Evolutionary conservation across 352 stramenopile genomes (phyloP), one percentile per base, ranked within the genome.

Genomic region (Phytophthora pisi): DNA sequence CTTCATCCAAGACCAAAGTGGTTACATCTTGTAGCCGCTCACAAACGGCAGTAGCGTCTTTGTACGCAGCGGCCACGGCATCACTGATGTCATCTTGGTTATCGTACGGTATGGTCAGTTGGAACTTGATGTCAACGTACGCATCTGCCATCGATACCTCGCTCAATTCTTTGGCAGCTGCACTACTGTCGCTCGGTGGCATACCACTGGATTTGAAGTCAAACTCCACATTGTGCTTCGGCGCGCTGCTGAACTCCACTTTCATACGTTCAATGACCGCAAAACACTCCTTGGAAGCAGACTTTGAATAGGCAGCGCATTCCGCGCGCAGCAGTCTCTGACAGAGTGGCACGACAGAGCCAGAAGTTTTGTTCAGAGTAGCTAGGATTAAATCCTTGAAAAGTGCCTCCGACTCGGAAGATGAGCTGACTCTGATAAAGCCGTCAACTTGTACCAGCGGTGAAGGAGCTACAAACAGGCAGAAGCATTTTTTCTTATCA

Each of bases 391-490:
- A 36, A 10, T 53, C 40, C 23, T 75, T 78, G 62, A 89, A 89
- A 10, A 89, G 54, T 0, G 23, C 9, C 13, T 58, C 10, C 2
- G 74, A 87, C 6, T 53, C 5, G 0, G 66, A 40, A 3, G 52
- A 55, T 18, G 73, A 57, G 5, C 67, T 70, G 10, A 89, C n/a
- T 1, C 43, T 59, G 13, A 87, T 24, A 26, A 51, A 64, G 2
- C 82, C 82, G 18, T 73, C 65, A n/a, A 91, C 59, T 50, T 82
- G 68, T 5, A 87, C 66, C 0, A 68, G 72, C 8, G 80, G 78
- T 30, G 76, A 57, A 4, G 78, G 80, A 0, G 82, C 80, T 8
- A 91, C 36, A 9, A 86, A 63, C 47, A 91, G 47, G 47, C 68
- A 84, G 47, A 91, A 72, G 20, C 75, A 85, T 24, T 74, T 78